A percentile compares a stretch with the other conserved stretches of the same genome.
Evolutionary conservation across 768 basidiomycete genomes (phyloP).

Genomic region (Leccinum rimulosum): DNA sequence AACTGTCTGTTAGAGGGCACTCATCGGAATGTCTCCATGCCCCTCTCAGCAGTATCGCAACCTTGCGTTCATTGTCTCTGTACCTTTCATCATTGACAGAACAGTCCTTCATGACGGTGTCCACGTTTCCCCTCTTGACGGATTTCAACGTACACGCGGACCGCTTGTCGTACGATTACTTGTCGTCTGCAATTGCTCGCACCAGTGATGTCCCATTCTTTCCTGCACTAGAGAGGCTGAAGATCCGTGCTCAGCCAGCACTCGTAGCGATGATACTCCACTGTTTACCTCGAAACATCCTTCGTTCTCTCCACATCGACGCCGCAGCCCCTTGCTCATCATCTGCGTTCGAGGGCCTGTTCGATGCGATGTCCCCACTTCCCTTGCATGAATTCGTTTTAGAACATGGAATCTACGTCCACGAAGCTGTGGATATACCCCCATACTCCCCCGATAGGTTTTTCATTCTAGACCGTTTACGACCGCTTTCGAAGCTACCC

Average conservation of each 20-base stretch:
- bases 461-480: constrained; percentile 33
- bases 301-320: constrained; percentile 41
- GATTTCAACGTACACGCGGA: constrained; percentile 46
- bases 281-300: constrained; percentile 30
- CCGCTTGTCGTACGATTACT: constrained; percentile 31
- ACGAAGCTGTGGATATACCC: constrained; percentile 35
- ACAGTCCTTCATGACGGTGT: constrained; percentile 37
- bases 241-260: constrained; percentile 37
- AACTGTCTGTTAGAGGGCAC: constrained; percentile 40
- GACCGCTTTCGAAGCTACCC: constrained; percentile 33
- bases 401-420: constrained; percentile 33
- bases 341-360: constrained; percentile 36
- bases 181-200: constrained; percentile 6
- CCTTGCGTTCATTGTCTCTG: constrained; percentile 38
- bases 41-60: constrained; percentile 33
- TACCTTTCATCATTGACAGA: constrained; percentile 39
- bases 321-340: constrained; percentile 26
- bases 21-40: constrained; percentile 28
- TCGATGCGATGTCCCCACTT: constrained; percentile 31
- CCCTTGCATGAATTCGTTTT: constrained; percentile 39
- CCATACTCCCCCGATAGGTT: constrained; percentile 9
- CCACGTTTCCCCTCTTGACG: constrained; percentile 35
- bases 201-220: constrained; percentile 24
- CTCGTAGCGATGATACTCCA: constrained; percentile 37
- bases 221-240: constrained; percentile 37